These are phyloP conservation scores for Amorphotheca resinae DNA, from an alignment of 495 filamentous ascomycete species.

Conservation along the genomic window DNA sequence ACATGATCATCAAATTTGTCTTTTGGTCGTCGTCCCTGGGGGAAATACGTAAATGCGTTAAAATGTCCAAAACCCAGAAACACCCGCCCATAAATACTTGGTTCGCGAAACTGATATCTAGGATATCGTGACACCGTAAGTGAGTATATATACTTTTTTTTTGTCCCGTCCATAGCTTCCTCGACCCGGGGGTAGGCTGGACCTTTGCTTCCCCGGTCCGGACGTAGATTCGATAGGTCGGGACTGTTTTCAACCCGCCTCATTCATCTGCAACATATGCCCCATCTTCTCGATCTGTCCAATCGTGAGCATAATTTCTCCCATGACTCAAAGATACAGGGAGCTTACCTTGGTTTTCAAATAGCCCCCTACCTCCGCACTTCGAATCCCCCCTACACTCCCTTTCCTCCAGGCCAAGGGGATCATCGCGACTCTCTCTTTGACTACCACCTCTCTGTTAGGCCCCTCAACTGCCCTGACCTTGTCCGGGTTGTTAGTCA, in stretches of 20 bases:
- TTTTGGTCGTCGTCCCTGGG: too few relatives aligned
- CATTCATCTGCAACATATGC: conserved; percentile 41
- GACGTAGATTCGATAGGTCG: too few relatives aligned
- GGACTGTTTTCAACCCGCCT: conserved; percentile 1
- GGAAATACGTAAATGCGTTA: too few relatives aligned
- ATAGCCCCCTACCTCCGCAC: conserved; percentile 85
- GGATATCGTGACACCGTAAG: too few relatives aligned
- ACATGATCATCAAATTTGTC: too few relatives aligned
- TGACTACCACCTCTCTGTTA: conserved; percentile 73
- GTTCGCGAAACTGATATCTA: too few relatives aligned
- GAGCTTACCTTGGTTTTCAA: conserved; percentile 74
- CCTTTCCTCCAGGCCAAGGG: conserved; percentile 85
- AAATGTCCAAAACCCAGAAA: too few relatives aligned
- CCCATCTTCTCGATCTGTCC: conserved; percentile 56
- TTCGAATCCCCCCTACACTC: conserved; percentile 56
- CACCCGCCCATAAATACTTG: too few relatives aligned
- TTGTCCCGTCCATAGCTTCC: too few relatives aligned
- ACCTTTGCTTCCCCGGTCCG: too few relatives aligned
- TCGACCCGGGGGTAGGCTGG: too few relatives aligned
- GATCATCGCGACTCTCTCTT: conserved; percentile 87
- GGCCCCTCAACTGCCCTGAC: conserved; percentile 88
- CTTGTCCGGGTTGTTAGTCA: conserved; percentile 99
- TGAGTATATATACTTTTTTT: too few relatives aligned
- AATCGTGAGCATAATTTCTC: not conserved
- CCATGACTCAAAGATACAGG: conserved; percentile 1